Conservation (phyloP, 192 early-diverging fungal genomes). For the Dissophora ornata region DNA sequence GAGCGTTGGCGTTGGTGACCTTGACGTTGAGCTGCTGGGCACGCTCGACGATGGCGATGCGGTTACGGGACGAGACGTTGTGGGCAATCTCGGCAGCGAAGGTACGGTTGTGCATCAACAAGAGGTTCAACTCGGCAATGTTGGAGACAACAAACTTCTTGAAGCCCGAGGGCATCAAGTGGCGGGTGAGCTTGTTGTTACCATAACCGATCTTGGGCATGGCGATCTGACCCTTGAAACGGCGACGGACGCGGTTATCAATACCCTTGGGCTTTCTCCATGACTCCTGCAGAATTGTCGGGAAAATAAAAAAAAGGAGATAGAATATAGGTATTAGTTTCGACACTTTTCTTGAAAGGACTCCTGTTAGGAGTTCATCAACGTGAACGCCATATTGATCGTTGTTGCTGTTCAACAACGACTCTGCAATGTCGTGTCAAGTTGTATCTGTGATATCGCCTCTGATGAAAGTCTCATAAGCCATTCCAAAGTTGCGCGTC, state of each 20-base stretch:
- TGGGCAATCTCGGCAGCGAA: conserved; percentile 99
- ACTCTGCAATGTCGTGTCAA: no score
- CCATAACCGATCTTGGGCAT: conserved; percentile 99
- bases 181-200: conserved; percentile 94
- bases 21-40: conserved; percentile 97
- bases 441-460: no score
- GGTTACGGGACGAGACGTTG: conserved; percentile 95
- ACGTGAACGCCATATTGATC: no score
- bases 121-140: conserved; percentile 90
- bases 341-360: no score
- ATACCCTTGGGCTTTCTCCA: conserved; percentile 99
- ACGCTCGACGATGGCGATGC: conserved; percentile 91
- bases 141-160: conserved; percentile 97
- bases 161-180: conserved; percentile 98
- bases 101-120: conserved; percentile 99
- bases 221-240: conserved; percentile 96
- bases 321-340: neutral
- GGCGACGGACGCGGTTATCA: conserved; percentile 96
- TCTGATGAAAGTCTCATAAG: no score
- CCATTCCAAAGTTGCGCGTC: no score
- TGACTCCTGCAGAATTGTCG: conserved; percentile 75
- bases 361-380: no score
- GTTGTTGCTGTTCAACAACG: no score
- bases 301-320: conserved; percentile 7
- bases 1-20: conserved; percentile 93